Percentiles rank a stretch among this genome's conserved stretches.
These are phyloP conservation scores for Populus alba DNA, from an alignment of 345 rosid species.

Conservation along the genomic window DNA sequence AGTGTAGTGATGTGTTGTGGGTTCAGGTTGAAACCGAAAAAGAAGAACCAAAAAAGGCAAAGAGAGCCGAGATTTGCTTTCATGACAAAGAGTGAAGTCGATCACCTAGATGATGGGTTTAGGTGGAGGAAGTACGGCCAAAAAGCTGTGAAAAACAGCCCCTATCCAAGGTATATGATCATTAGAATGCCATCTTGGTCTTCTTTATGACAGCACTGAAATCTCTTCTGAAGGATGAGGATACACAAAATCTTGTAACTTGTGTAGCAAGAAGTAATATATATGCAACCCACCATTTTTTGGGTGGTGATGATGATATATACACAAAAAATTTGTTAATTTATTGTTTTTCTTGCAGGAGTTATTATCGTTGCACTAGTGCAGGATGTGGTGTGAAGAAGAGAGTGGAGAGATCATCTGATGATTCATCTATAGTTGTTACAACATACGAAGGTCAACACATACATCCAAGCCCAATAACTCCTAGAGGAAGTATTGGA, in stretches of 20 bases:
- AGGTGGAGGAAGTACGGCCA: constrained; percentile 99
- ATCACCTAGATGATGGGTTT: constrained; percentile 94
- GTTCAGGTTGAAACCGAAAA: constrained; percentile 79
- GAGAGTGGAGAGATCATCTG: constrained; percentile 91
- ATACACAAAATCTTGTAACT: neutral
- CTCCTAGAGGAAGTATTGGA: constrained; percentile 62
- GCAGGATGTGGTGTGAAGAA: constrained; percentile 95
- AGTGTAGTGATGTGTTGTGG: constrained; percentile 13
- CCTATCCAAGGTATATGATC: constrained; percentile 77
- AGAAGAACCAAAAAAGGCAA: constrained; percentile 75
- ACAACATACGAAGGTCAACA: constrained; percentile 99
- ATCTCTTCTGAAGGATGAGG: neutral
- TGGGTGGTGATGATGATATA: neutral
- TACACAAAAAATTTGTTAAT: neutral
- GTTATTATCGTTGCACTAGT: constrained; percentile 97
- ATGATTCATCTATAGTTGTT: constrained; percentile 71
- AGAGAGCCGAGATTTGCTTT: constrained; percentile 91
- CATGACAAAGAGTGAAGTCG: constrained; percentile 92
- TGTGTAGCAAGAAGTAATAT: constrained; percentile 12
- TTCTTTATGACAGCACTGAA: neutral
- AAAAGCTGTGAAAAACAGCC: constrained; percentile 96
- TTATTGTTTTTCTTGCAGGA: constrained; percentile 42
- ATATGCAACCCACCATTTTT: neutral
- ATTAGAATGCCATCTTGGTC: neutral
- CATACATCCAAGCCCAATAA: constrained; percentile 67